Conservation (phyloP, 768 basidiomycete species). For the Tricholoma matsutake region DNA sequence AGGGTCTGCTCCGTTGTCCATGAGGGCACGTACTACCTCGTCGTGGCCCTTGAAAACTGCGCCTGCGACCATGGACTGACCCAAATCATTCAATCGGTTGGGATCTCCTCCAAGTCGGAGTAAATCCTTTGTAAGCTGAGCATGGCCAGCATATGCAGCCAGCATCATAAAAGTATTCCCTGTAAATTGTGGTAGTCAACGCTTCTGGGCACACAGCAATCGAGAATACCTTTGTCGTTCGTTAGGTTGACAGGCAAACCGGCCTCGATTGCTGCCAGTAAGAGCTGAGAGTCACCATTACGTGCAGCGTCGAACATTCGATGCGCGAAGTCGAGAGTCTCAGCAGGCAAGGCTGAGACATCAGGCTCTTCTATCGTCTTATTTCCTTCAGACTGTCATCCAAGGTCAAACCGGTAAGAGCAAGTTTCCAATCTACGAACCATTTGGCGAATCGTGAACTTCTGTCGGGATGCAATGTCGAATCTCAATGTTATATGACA, state of each 20-base stretch:
- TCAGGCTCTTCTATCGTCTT: constrained; percentile 12
- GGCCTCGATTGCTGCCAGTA: constrained; percentile 60
- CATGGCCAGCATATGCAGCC: constrained; percentile 69
- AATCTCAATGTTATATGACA: too few relatives aligned
- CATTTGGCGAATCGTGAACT: constrained; percentile 3
- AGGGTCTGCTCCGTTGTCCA: constrained; percentile 59
- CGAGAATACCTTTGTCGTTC: constrained; percentile 56
- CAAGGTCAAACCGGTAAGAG: background rate
- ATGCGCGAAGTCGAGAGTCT: constrained; percentile 55
- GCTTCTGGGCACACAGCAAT: background rate
- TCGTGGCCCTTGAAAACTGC: constrained; percentile 74
- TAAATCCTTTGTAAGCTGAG: constrained; percentile 48
- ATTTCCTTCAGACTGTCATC: constrained; percentile 3
- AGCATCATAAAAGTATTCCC: constrained; percentile 83
- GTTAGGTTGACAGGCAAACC: constrained; percentile 73
- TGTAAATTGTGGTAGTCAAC: constrained; percentile 19
- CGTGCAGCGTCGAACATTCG: constrained; percentile 78
- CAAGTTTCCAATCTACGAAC: constrained; percentile 6
- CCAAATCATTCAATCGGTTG: constrained; percentile 65
- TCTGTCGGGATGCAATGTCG: too few relatives aligned
- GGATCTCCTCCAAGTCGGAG: constrained; percentile 59
- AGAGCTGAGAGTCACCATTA: constrained; percentile 46
- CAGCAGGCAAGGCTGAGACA: constrained; percentile 30
- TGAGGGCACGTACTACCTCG: constrained; percentile 56
- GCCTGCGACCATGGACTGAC: constrained; percentile 73